These are phyloP conservation scores for Martensiomyces pterosporus DNA, from an alignment of 192 early-diverging fungal genomes.

Conservation along the genomic window DNA sequence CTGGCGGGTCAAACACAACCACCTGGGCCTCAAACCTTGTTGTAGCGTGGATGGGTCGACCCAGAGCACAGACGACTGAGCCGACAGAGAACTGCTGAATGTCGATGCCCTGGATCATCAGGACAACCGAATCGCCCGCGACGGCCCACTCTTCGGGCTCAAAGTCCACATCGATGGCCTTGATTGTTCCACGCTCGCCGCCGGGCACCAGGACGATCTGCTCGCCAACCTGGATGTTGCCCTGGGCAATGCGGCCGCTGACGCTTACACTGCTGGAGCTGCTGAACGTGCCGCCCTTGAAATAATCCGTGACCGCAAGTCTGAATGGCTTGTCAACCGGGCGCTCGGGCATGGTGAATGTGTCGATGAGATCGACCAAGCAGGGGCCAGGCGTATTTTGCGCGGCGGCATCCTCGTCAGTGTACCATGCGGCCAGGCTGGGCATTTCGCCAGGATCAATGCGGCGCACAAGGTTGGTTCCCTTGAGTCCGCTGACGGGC, in stretches of 20 bases:
- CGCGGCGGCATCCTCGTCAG: constrained; percentile 1
- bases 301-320: constrained; percentile 83
- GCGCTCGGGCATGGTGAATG: constrained; percentile 69
- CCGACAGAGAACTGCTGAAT: constrained; percentile 59
- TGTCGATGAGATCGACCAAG: constrained; percentile 71
- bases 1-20: constrained; percentile 88
- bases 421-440: constrained; percentile 67
- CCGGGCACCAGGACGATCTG: constrained; percentile 77
- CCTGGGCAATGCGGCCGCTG: constrained; percentile 82
- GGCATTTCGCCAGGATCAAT: constrained; percentile 8
- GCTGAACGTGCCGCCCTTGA: constrained; percentile 71
- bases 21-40: constrained; percentile 77
- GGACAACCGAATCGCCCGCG: constrained; percentile 85
- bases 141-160: constrained; percentile 80
- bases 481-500: constrained; percentile 89
- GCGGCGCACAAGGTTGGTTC: constrained; percentile 73
- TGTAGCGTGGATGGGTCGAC: constrained; percentile 70
- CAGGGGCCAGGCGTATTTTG: constrained; percentile 63
- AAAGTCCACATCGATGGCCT: constrained; percentile 72
- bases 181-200: constrained; percentile 68
- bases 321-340: constrained; percentile 78
- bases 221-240: constrained; percentile 86
- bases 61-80: constrained; percentile 74
- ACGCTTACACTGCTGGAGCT: constrained; percentile 72
- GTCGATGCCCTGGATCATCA: constrained; percentile 60